Evolutionary conservation across 345 rosid species (phyloP).

Genomic region (Salix dunnii): DNA sequence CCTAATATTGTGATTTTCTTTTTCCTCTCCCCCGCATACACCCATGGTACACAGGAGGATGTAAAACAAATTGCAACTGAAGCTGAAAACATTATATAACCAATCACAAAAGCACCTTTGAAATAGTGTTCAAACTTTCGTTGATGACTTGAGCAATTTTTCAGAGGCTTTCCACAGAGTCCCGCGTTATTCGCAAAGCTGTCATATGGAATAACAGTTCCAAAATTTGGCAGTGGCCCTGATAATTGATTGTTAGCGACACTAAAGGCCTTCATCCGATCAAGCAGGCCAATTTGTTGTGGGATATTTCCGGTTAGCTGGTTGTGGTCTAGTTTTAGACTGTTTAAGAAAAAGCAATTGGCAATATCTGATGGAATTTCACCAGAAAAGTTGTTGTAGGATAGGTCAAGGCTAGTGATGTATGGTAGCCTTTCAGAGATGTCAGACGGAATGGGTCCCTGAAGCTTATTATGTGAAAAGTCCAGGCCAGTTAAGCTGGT

Average conservation of each 20-base stretch:
- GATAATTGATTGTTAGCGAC: constrained; percentile 25
- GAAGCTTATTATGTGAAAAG: too few species aligned
- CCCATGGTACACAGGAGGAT: constrained; percentile 1
- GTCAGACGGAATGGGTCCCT: too few species aligned
- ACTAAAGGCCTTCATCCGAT: constrained; percentile 17
- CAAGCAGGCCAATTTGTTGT: neutral
- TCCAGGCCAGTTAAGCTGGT: too few species aligned
- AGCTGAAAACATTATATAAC: neutral
- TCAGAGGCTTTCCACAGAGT: constrained; percentile 23
- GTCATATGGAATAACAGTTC: too few species aligned
- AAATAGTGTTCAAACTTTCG: neutral
- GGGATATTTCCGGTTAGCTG: constrained; percentile 4
- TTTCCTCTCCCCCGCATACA: neutral
- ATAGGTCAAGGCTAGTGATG: too few species aligned
- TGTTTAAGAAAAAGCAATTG: neutral
- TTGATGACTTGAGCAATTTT: neutral
- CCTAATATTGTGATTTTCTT: neutral
- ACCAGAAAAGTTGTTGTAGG: too few species aligned
- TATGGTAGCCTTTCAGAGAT: too few species aligned
- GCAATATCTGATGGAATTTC: too few species aligned
- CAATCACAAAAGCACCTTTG: constrained; percentile 2
- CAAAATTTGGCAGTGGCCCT: constrained; percentile 21
- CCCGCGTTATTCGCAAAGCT: constrained; percentile 10
- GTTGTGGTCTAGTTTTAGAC: too few species aligned
- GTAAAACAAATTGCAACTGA: neutral